Evolutionary conservation across 1,139 yeast species (phyloP), one percentile per base, ranked within the genome.

Genomic region (Casaregolazyma lundiana): DNA sequence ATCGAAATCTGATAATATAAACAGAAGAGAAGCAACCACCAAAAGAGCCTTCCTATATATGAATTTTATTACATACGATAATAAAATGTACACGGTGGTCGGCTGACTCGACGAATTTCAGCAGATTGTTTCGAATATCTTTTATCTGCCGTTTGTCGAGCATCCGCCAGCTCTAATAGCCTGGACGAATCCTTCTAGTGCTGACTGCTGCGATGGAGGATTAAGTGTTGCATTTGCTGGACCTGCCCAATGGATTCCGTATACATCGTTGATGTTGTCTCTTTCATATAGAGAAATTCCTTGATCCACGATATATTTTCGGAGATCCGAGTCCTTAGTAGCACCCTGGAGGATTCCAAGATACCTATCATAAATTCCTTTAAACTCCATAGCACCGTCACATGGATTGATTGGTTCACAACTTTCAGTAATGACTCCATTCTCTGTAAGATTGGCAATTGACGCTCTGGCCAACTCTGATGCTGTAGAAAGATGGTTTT

Each of bases 291-390:
- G 11, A 2, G 39, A 36, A 19, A 19, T 24, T 3, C 26, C 22
- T 19, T 36, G 20, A 13, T 18, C 19, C 17, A 36, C 22, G 9
- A 36, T 16, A 20, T 18, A 36, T 6, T 36, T n/a, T 13, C 39
- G 15, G 16, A 19, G 22, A 4, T 19, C 22, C 17, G 6, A 13
- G 19, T 36, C 15, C 11, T 16, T 16, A 6, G 20, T 19, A 21
- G 39, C 43, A 11, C 32, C 35, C 9, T 48, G 41, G n/a, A 53
- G 45, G 13, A 29, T 41, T 8, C 32, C 30, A 38, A 53, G 43
- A 43, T 51, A 51, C 32, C 56, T 45, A 19, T 51, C 38, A 30
- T 51, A 53, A 7, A 51, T 47, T 6, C 56, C 55, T 42, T 53
- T 53, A 44, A 53, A 53, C 20, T 50, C 49, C 6, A 45, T 46